Percentiles rank a stretch among this genome's conserved stretches.
These are phyloP conservation scores for Melampsora larici-populina DNA, from an alignment of 1,284 basidiomycete genomes.

Conservation along the genomic window DNA sequence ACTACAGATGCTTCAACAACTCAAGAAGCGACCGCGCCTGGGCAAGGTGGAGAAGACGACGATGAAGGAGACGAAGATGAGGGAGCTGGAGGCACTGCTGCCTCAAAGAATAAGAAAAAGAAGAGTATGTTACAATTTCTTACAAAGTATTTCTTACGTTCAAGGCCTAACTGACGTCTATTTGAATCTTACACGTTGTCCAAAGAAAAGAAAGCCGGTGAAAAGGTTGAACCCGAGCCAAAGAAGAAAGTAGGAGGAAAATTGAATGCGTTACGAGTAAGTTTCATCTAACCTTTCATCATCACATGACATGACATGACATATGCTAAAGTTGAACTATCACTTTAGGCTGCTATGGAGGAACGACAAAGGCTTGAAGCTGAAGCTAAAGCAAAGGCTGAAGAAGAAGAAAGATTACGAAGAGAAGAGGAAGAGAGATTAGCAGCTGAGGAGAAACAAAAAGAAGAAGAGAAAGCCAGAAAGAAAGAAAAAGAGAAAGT, in stretches of 20 bases:
- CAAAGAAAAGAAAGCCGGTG: conserved; percentile 68
- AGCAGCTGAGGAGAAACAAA: conserved; percentile 48
- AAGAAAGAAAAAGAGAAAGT: conserved; percentile 47
- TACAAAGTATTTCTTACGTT: not conserved
- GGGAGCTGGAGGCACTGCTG: conserved; percentile 61
- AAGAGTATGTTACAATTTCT: conserved; percentile 47
- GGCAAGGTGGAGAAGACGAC: conserved; percentile 53
- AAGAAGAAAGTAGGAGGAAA: conserved; percentile 77
- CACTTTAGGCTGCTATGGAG: conserved; percentile 38
- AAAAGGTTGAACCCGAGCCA: conserved; percentile 66
- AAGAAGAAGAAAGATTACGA: conserved; percentile 71
- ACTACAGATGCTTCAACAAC: conserved; percentile 47
- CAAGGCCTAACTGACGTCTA: not conserved
- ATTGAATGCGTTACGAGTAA: conserved; percentile 66
- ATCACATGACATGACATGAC: not conserved
- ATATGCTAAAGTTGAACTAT: not conserved
- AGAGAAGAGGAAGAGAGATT: conserved; percentile 69
- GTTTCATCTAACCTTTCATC: conserved; percentile 44
- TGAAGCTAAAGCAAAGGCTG: conserved; percentile 55
- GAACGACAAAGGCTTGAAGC: conserved; percentile 56
- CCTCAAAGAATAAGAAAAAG: conserved; percentile 52
- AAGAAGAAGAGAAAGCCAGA: conserved; percentile 72
- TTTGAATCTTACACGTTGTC: no score
- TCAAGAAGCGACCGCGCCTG: conserved; percentile 49
- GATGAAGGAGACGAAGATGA: conserved; percentile 62